A percentile compares a stretch with the other conserved stretches of the same genome.
phyloP scores from a whole-genome alignment of 257 asterid genomes.

The Cordia subcordata region DNA sequence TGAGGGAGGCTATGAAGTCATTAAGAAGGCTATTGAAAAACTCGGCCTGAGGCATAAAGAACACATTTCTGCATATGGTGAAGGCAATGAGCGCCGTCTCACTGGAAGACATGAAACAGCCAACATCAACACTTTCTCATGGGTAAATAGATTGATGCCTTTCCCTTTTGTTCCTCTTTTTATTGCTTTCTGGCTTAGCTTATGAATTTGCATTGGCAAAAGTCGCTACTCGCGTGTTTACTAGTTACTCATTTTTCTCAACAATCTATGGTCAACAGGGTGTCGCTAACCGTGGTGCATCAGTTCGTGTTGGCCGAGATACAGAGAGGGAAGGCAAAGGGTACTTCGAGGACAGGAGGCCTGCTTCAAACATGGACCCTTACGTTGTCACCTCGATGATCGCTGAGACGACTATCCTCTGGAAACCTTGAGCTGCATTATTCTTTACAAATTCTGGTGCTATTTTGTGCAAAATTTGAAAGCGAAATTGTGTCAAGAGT shows the following conservation, averaged over 20 bases:
- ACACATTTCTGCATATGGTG: constrained; percentile 92
- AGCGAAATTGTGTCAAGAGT: too few species aligned
- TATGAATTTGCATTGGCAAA: neutral
- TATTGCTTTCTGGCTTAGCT: neutral
- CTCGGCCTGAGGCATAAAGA: constrained; percentile 75
- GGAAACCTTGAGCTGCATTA: constrained; percentile 29
- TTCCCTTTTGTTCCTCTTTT: neutral
- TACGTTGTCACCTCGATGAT: constrained; percentile 84
- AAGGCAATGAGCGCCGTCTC: constrained; percentile 92
- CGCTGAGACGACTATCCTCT: constrained; percentile 79
- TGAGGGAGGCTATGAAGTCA: constrained; percentile 70
- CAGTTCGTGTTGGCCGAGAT: constrained; percentile 86
- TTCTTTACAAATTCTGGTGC: too few species aligned
- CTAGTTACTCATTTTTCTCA: too few species aligned
- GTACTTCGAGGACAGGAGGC: constrained; percentile 92
- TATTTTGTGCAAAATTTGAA: too few species aligned
- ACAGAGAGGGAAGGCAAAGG: constrained; percentile 93
- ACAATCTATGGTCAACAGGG: constrained; percentile 33
- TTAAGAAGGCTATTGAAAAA: constrained; percentile 83
- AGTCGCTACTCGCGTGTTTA: neutral
- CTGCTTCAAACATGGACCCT: constrained; percentile 96
- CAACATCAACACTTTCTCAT: constrained; percentile 58
- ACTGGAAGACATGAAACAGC: constrained; percentile 94
- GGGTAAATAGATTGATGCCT: constrained; percentile 27
- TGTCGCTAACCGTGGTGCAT: constrained; percentile 96